Conservation (phyloP, 2,329 filamentous ascomycete species). For the Aspergillus sp. region DNA sequence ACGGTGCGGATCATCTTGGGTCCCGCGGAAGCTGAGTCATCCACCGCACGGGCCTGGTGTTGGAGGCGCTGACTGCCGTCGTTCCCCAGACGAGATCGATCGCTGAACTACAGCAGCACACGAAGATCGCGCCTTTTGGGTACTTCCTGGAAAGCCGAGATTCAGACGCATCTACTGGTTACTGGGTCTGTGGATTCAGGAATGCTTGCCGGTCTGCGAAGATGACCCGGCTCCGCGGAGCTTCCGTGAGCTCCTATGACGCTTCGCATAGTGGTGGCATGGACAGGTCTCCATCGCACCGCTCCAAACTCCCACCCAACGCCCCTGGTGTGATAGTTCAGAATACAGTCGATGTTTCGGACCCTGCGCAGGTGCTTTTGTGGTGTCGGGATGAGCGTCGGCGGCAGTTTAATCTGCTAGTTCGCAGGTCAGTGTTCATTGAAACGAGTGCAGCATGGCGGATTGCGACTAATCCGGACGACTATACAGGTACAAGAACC, state of each 20-base stretch:
- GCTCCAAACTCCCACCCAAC: slow-evolving; percentile 40
- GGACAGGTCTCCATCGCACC: slow-evolving; percentile 28
- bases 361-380: slow-evolving; percentile 35
- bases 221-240: slow-evolving; percentile 44
- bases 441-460: not conserved
- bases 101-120: not conserved
- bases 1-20: not conserved
- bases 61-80: not conserved
- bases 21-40: not conserved
- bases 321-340: slow-evolving; percentile 38
- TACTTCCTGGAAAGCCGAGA: not conserved
- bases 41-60: not conserved
- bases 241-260: slow-evolving; percentile 33
- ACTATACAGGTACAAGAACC: slow-evolving; percentile 65
- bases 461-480: slow-evolving; percentile 7
- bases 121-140: no score
- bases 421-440: slow-evolving; percentile 58
- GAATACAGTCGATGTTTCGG: slow-evolving; percentile 39
- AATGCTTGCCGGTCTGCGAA: slow-evolving; percentile 27
- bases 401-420: slow-evolving; percentile 55
- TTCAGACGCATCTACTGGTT: not conserved
- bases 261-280: slow-evolving; percentile 21
- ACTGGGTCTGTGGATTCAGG: slow-evolving; percentile 10
- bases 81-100: not conserved
- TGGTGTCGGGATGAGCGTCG: slow-evolving; percentile 41